These are phyloP conservation scores for Alternaria tenuissima DNA, from an alignment of 2,329 filamentous ascomycete genomes.

Conservation along the genomic window DNA sequence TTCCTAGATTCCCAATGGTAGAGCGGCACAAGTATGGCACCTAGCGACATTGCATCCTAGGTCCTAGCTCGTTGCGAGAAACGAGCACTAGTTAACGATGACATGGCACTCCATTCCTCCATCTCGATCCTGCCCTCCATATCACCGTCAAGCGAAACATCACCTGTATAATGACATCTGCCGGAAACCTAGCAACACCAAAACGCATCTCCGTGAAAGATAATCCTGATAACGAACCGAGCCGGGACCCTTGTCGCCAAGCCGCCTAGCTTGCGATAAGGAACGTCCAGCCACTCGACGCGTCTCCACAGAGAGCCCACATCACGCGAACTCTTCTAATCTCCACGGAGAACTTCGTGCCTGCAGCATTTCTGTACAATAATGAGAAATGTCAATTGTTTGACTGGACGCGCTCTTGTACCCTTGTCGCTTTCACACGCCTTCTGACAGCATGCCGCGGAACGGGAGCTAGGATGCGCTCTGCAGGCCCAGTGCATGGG, in stretches of 20 bases:
- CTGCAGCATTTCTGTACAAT: constrained; percentile 5
- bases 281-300: constrained; percentile 6
- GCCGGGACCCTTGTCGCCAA: constrained; percentile 16
- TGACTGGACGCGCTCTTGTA: constrained; percentile 18
- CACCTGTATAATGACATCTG: neutral
- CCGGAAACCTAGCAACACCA: constrained; percentile 17
- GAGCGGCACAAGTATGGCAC: no score
- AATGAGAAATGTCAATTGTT: constrained; percentile 23
- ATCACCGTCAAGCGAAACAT: neutral
- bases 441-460: neutral
- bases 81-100: neutral
- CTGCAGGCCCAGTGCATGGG: neutral
- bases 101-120: neutral
- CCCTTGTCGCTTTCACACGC: neutral
- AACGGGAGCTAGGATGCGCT: neutral
- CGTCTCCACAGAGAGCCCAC: constrained; percentile 1
- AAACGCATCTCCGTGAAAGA: constrained; percentile 24
- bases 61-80: no score
- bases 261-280: constrained; percentile 20
- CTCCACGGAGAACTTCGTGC: constrained; percentile 37
- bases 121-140: neutral
- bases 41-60: no score
- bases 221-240: constrained; percentile 18
- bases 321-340: constrained; percentile 11
- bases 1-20: no score